Percentiles rank a stretch among this genome's conserved stretches.
Evolutionary conservation across 2,329 filamentous ascomycete genomes (phyloP).

Genomic region (Geoglossum cookeanum): DNA sequence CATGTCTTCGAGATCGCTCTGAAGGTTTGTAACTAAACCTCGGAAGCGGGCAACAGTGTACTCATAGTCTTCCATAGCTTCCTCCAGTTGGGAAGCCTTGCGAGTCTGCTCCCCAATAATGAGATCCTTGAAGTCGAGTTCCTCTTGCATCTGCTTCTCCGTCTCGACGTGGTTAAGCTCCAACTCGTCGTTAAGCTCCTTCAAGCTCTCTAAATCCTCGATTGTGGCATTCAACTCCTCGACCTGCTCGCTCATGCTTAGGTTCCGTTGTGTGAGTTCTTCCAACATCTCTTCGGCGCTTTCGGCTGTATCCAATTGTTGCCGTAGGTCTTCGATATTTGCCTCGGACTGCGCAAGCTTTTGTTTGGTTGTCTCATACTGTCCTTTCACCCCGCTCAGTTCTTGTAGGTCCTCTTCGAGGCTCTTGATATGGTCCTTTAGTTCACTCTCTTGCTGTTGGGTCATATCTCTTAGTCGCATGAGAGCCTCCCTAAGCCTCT

Average conservation of each 20-base stretch:
- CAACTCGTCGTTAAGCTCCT: constrained; percentile 86
- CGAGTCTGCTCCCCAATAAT: constrained; percentile 67
- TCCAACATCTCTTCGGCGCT: constrained; percentile 90
- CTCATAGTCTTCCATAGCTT: constrained; percentile 68
- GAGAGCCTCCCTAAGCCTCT: constrained; percentile 69
- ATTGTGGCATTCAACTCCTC: constrained; percentile 66
- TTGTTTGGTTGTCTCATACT: constrained; percentile 51
- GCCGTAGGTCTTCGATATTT: constrained; percentile 65
- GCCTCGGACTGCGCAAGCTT: constrained; percentile 54
- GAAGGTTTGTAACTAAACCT: constrained; percentile 68
- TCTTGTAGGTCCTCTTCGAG: constrained; percentile 58
- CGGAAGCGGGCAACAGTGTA: constrained; percentile 79
- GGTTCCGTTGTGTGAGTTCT: constrained; percentile 72
- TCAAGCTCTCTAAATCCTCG: constrained; percentile 71
- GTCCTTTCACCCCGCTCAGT: constrained; percentile 43
- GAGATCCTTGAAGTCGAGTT: constrained; percentile 73
- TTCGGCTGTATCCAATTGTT: constrained; percentile 76
- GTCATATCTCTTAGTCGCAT: constrained; percentile 71
- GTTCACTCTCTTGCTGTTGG: constrained; percentile 64
- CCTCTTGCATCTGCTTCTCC: constrained; percentile 84
- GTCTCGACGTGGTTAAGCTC: constrained; percentile 85
- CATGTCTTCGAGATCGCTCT: constrained; percentile 80
- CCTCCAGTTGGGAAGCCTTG: constrained; percentile 56
- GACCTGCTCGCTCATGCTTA: constrained; percentile 63
- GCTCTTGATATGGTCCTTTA: constrained; percentile 53